A percentile compares a stretch with the other conserved stretches of the same genome.
phyloP scores from a whole-genome alignment of 805 yeast species.

The Yueomyces sinensis region DNA sequence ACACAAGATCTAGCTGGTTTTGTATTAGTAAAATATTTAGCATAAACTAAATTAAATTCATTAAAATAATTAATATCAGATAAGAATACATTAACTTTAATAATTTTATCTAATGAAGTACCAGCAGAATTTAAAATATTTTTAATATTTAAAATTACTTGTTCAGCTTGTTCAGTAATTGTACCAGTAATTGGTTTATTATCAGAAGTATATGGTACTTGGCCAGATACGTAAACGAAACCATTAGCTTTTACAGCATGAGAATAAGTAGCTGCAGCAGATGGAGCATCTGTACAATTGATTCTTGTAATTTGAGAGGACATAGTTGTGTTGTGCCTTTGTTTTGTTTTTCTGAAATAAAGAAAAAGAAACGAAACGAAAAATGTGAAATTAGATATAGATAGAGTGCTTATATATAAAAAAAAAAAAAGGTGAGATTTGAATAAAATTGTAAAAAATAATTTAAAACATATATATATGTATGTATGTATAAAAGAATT shows the following conservation, averaged over 20 bases:
- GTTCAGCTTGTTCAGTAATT: conserved; percentile 63
- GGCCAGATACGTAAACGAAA: conserved; percentile 84
- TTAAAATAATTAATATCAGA: conserved; percentile 80
- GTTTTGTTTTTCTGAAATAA: neutral
- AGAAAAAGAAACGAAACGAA: neutral
- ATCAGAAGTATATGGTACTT: conserved; percentile 75
- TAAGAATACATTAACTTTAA: conserved; percentile 76
- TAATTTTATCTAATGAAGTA: conserved; percentile 68
- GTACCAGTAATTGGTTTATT: conserved; percentile 67
- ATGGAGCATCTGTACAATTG: conserved; percentile 48
- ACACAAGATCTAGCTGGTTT: conserved; percentile 97
- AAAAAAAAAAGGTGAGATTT: no score
- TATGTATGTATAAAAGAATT: no score
- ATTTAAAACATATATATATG: no score
- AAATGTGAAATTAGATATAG: no score
- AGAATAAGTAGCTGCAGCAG: conserved; percentile 92
- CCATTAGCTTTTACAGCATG: conserved; percentile 89
- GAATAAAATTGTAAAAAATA: no score
- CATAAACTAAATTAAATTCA: conserved; percentile 73
- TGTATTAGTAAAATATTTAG: conserved; percentile 55
- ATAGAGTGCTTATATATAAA: no score
- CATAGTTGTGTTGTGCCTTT: neutral
- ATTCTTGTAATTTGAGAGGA: conserved; percentile 44
- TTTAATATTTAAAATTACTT: conserved; percentile 49
- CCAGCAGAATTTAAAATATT: conserved; percentile 73